Evolutionary conservation across 1,139 yeast genomes (phyloP), one percentile per base, ranked within the genome.

Genomic region (Blastobotrys apis): DNA sequence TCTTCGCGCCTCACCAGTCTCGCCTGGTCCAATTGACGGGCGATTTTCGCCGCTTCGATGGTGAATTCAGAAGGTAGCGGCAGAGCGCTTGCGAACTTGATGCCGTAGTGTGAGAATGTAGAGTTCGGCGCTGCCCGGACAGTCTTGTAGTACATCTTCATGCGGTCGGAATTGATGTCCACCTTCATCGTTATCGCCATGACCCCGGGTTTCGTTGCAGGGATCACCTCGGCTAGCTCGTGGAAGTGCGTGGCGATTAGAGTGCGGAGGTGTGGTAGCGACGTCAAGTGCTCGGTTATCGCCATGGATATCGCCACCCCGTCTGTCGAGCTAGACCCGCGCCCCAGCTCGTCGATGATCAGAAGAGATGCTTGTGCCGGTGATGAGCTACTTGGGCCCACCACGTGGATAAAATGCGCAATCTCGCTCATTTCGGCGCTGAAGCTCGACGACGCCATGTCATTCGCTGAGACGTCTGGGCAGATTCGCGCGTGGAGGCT

Each of bases 401-500:
- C 70, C 64, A 67, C 58, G 8, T 67, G 60, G 45, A 84, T 60
- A 19, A 84, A 81, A 34, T 72, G 71, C 35, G 75, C 68, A 53
- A 85, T 78, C 55, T 84, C 92, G 39, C 69, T 65, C 72, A 84
- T 73, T 58, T 84, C 94, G 17, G 80, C 78, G 80, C 80, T 80
- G 0, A 92, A 84, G 0, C 88, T 81, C 53, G 80, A 78, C 2
- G 86, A 85, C 37, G 71, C 69, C 43, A 82, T 59, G 41, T 83
- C 73, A 55, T 82, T 78, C 61, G 84, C 92, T 35, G 74, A 71
- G 0, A 92, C 87, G 0, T 92, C 94, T 16, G 23, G 39, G 32
- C 39, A 36, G 84, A 84, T 80, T 34, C 70, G 54, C 3, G 66
- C 60, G 43, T 50, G 57, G 0, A 82, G 69, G 2, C 78, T 71